Base-by-base conservation (phyloP, 768 basidiomycete species). In the Lentinula boryana region DNA sequence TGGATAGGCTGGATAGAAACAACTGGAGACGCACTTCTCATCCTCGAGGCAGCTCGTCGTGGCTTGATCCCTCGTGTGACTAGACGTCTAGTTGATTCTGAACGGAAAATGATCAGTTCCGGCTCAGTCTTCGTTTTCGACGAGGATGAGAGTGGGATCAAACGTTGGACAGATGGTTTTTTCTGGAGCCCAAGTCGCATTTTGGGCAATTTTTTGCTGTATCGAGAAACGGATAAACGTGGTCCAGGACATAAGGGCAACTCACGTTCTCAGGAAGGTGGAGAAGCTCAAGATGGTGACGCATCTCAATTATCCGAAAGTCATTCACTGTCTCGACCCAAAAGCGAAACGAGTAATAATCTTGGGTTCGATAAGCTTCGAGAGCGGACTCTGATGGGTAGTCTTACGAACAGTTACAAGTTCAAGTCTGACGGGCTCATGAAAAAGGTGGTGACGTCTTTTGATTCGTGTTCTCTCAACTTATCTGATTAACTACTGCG, bases 61-160 rank as follows among this genome's bases (percentile, higher is more conserved):
- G 94, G 94, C 27, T 83, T 95, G 67, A 94, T 97, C 40, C 95
- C 95, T 8, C 82, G 93, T 60, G 92, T 98, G 23, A 95, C 94
- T 36, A 84, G 95, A 44, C 85, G 95, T 43, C 84, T 98, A 55
- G 91, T 94, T 63, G 95, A 97, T 70, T 83, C 90, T 35, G 95
- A 98, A 72, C 84, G 93, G 60, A 88, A 86, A 68, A 92, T 96
- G 88, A 95, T 98, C 71, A 87, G 87, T 16, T 91, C 88, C 5
- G 95, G 95, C 60, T 91, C 90, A 6, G 93, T 98, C 10, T 98
- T 98, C 68, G 95, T 97, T 65, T 98, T 97, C 69, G 93, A 98
- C 72, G 95, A 97, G 77, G 89, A 93, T 68, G 94, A 96, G 75
- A 93, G 91, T 68, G 94, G 95, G 31, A 98, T 98, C 77, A 96